Conservation (phyloP, 2,329 filamentous ascomycete genomes). For the Beauveria australis region DNA sequence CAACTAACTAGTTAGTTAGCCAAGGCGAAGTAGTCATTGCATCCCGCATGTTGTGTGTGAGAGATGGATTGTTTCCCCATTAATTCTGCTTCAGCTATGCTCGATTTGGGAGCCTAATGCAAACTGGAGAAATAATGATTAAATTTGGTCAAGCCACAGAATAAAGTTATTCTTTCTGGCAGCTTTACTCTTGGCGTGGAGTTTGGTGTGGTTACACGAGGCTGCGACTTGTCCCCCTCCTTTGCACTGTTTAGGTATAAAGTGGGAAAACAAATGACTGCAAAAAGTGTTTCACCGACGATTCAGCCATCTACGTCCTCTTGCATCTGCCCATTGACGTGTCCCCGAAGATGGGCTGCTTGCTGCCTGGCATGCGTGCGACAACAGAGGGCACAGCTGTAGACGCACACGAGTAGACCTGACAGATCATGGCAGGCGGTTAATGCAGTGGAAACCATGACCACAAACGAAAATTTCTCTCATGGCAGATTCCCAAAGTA, state of each 20-base stretch:
- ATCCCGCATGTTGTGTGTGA: no score
- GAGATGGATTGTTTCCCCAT: not conserved
- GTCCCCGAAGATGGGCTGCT: not conserved
- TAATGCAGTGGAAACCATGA: not conserved
- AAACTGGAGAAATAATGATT: not conserved
- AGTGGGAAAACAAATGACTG: not conserved
- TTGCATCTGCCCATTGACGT: not conserved
- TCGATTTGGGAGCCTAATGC: not conserved
- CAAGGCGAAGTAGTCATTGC: no score
- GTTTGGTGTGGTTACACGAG: no score
- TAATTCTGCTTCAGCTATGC: not conserved
- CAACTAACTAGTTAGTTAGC: no score
- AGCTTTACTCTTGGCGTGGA: no score
- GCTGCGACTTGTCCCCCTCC: no score
- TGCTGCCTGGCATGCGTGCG: not conserved
- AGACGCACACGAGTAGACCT: no score
- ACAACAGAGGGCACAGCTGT: not conserved
- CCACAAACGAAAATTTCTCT: not conserved
- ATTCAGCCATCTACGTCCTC: slow-evolving; percentile 1
- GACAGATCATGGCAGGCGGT: not conserved
- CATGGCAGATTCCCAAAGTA: not conserved
- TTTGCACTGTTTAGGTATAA: not conserved
- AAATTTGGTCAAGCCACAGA: not conserved
- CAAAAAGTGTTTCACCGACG: not conserved
- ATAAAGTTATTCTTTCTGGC: no score